Conservation (phyloP, 139 green algal genomes). For the Picochlorum sp. region DNA sequence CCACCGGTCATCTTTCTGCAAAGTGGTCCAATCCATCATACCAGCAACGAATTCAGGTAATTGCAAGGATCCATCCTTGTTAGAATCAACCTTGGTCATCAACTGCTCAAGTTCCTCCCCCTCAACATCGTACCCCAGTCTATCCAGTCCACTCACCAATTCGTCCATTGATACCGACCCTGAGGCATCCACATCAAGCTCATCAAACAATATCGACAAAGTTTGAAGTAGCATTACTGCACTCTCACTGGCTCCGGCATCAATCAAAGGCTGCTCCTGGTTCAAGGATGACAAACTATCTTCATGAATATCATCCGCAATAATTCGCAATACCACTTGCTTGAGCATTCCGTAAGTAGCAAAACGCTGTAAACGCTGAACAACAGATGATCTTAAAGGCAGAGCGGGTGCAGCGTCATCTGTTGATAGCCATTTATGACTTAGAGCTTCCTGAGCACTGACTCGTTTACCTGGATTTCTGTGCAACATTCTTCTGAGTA, state of each 20-base stretch:
- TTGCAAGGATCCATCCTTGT: constrained; percentile 57
- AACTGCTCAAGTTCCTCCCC: constrained; percentile 58
- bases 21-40: constrained; percentile 66
- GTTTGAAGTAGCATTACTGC: background rate
- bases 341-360: constrained; percentile 82
- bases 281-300: background rate
- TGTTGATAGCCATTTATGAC: constrained; percentile 17
- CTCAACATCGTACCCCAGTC: constrained; percentile 42
- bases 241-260: constrained; percentile 2
- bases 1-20: constrained; percentile 35
- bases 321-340: constrained; percentile 79
- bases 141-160: constrained; percentile 51
- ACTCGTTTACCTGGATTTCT: constrained; percentile 54
- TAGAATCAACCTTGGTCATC: constrained; percentile 44
- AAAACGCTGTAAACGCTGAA: constrained; percentile 85
- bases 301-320: constrained; percentile 56
- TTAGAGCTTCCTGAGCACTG: constrained; percentile 30
- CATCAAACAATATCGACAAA: constrained; percentile 34
- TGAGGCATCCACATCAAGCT: constrained; percentile 57
- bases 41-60: constrained; percentile 74
- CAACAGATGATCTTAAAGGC: constrained; percentile 18
- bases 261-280: background rate
- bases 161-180: constrained; percentile 66
- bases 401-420: background rate
- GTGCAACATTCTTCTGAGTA: constrained; percentile 45